Base-by-base conservation (phyloP, 2,329 filamentous ascomycete genomes). In the Seiridium cupressi region DNA sequence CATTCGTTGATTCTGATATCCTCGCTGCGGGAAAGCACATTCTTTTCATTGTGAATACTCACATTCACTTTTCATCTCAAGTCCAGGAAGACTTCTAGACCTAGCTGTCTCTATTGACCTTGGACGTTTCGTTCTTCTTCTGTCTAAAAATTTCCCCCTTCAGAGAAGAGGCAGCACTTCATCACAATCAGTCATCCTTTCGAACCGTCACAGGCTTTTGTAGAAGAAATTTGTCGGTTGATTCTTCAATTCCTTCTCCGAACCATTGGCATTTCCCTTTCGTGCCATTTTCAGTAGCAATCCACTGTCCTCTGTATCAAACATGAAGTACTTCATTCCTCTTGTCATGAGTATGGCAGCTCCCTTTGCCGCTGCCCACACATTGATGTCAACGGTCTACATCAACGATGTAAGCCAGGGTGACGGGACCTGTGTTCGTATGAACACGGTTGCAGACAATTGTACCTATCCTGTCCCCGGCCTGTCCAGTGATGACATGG, bases 381-480 rank as follows among this genome's bases (percentile, higher is more conserved):
- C 87, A 5, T 72, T 84, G 54, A 84, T 90, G 70, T 88, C 86
- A 1, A 89, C 83, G 3, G 76, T 90, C 54, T 87, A 82, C 65
- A 74, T 91, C 65, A 78, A 89, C 66, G 83, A 83, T 61, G 74
- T 81, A 53, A 81, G 83, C 66, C 86, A 92, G 73, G 90, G 90
- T 62, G 86, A 90, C 69, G 89, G 85, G 36, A 88, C 86, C 34
- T 92, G 89, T 67, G 82, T 93, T 55, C 87, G 90, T 47, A 89
- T 89, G 83, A 84, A 84, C 58, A 78, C 74, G 46, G 76, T 85
- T 58, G 74, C 79, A 3, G 71, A 73, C 5, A 82, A 78, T 0
- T 79, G 83, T 55, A 89, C 83, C 4, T 73, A 72, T 42, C 89
- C 89, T 35, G 79, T 92, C 57, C 74, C 75, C 3, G 78, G 84